Percentiles rank a stretch among this genome's conserved stretches.
These are phyloP conservation scores for Entonaema liquescens DNA, from an alignment of 495 filamentous ascomycete species.

Conservation along the genomic window DNA sequence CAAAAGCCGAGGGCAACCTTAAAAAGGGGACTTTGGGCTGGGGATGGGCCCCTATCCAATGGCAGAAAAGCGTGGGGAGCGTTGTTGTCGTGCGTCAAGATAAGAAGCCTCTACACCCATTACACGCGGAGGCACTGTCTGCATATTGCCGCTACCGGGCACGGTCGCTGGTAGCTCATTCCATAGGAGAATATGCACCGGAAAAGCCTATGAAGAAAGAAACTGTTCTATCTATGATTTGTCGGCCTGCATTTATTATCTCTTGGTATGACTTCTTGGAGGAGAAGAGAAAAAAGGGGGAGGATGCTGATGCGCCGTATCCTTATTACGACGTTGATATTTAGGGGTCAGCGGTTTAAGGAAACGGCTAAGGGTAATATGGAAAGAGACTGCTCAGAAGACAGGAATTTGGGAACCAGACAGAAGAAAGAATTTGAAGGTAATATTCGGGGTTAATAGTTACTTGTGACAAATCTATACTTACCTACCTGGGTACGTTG, in stretches of 20 bases:
- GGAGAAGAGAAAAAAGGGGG: conserved; percentile 13
- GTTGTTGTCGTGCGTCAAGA: conserved; percentile 31
- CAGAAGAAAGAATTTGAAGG: no score
- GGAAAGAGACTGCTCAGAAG: no score
- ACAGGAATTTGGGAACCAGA: no score
- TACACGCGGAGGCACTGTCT: conserved; percentile 30
- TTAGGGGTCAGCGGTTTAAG: no score
- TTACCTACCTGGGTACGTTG: no score
- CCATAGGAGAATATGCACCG: conserved; percentile 14
- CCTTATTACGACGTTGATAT: conserved; percentile 24
- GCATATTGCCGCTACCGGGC: conserved; percentile 21
- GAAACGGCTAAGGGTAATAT: no score
- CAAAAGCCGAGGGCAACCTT: conserved; percentile 5
- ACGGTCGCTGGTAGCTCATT: conserved; percentile 5
- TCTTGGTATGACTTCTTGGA: conserved; percentile 17
- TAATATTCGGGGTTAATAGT: no score
- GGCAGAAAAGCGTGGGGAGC: conserved; percentile 31
- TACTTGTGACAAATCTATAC: no score
- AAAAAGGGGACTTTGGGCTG: conserved; percentile 3
- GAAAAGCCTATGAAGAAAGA: conserved; percentile 27
- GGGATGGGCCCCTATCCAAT: conserved; percentile 9
- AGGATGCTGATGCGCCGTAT: conserved; percentile 5
- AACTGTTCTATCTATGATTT: conserved; percentile 28
- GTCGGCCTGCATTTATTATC: conserved; percentile 23
- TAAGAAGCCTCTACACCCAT: conserved; percentile 25